These are phyloP conservation scores for Coriaria nepalensis DNA, from an alignment of 306 rosid genomes.

Conservation along the genomic window DNA sequence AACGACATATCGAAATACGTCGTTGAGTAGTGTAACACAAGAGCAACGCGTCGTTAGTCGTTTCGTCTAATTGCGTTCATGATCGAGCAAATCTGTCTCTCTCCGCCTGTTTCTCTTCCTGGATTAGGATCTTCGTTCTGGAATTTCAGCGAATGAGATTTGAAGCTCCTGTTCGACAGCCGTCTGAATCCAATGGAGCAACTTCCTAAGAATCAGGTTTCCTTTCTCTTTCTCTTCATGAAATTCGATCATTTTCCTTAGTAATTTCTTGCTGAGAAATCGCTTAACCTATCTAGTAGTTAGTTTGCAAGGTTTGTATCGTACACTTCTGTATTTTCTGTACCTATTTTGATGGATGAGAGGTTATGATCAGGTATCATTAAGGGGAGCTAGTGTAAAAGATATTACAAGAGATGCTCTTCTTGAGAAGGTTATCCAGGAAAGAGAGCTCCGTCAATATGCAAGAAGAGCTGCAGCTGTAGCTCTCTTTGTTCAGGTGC, in stretches of 20 bases:
- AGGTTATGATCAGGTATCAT: slow-evolving; percentile 41
- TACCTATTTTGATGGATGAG: not conserved
- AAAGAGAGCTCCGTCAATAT: slow-evolving; percentile 77
- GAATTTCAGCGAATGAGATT: slow-evolving; percentile 3
- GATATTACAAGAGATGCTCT: slow-evolving; percentile 92
- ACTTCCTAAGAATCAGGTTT: slow-evolving; percentile 15
- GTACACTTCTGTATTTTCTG: not conserved
- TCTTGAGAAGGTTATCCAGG: slow-evolving; percentile 68
- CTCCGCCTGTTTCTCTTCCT: too few species aligned
- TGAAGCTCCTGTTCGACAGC: slow-evolving; percentile 1
- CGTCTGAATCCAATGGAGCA: slow-evolving; percentile 4
- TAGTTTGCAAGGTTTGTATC: not conserved
- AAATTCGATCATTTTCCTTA: too few species aligned
- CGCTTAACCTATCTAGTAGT: too few species aligned
- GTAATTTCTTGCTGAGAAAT: too few species aligned
- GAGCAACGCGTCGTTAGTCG: too few species aligned
- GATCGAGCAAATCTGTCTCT: too few species aligned
- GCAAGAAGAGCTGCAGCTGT: slow-evolving; percentile 75
- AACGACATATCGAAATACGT: too few species aligned
- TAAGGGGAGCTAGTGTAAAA: slow-evolving; percentile 92
- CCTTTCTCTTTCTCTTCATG: slow-evolving; percentile 1
- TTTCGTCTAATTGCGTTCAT: too few species aligned
- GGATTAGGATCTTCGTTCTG: not conserved
- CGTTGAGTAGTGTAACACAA: too few species aligned
- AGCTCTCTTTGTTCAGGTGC: slow-evolving; percentile 82